Evolutionary conservation across 208 protist genomes (phyloP), one percentile per base, ranked within the genome.

Genomic region (Phytomonas sp.): DNA sequence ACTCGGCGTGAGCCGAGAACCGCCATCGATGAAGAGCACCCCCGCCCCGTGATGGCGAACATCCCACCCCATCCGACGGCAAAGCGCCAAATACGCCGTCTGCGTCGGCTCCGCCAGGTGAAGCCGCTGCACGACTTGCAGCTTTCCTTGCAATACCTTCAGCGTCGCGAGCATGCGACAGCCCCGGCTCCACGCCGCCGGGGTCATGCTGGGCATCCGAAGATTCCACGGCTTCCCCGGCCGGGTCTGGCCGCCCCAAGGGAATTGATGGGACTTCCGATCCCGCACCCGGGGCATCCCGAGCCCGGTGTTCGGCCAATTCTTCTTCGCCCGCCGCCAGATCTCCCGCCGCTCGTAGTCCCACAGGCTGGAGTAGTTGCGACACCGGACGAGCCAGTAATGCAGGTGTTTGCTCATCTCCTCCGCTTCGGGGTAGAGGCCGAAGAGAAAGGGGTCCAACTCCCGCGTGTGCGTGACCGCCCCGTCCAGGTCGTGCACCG

Each of bases 251-350:
- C 76, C 92, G 53, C 92, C 92, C 92, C 92, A 96, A 46, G 76
- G 77, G 69, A 85, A 89, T 11, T 68, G 66, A 69, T 90, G 82
- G 74, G 92, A 91, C 66, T 95, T 94, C 60, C 92, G 77, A 70
- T 94, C 78, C 56, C 89, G 81, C n/a, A 91, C 89, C 34, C 92
- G 87, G 11, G 87, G 65, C 87, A 96, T 92, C 66, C 92, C 92
- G 80, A 93, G 92, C 31, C 92, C 92, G n/a, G 92, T 95, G 71
- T 93, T 94, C 4, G 92, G 88, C 89, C 92, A 96, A 67, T 96
- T 94, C 72, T 96, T 96, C 77, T 94, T 94, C 23, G 89, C 87
- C 66, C 85, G 85, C 34, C 89, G 78, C 86, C 88, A 96, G 72
- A 96, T 93, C 74, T 96, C 92, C 0, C 89, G 87, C 31, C 75